phyloP scores from a whole-genome alignment of 257 asterid genomes.

The Gentiana dahurica region DNA sequence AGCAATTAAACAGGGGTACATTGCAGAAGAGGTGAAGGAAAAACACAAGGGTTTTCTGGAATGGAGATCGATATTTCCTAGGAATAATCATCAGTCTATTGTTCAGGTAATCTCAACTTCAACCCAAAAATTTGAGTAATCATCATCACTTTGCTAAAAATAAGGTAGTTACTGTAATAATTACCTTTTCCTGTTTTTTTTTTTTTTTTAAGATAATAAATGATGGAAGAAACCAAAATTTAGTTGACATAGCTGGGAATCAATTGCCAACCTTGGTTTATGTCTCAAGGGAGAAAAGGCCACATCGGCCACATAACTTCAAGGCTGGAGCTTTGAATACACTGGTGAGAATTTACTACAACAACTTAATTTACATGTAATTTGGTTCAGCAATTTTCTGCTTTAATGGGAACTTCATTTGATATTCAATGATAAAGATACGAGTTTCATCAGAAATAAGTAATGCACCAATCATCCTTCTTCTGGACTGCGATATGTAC shows the following conservation, averaged over 20 bases:
- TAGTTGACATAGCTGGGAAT: constrained; percentile 26
- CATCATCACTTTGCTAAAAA: too few species aligned
- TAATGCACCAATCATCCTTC: constrained; percentile 72
- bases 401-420: not conserved
- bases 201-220: constrained; percentile 25
- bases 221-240: constrained; percentile 24
- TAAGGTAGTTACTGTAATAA: not conserved
- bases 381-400: not conserved
- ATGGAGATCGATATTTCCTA: constrained; percentile 36
- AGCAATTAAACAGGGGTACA: constrained; percentile 20
- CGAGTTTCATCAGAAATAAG: constrained; percentile 69
- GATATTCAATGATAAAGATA: constrained; percentile 29
- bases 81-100: constrained; percentile 64
- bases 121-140: not conserved
- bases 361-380: not conserved
- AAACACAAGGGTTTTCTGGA: constrained; percentile 55
- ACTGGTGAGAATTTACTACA: constrained; percentile 18
- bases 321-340: constrained; percentile 70
- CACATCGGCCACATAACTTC: constrained; percentile 39
- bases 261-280: constrained; percentile 43
- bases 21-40: constrained; percentile 27
- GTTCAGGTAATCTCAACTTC: constrained; percentile 39
- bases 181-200: not conserved
- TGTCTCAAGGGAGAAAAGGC: constrained; percentile 44
- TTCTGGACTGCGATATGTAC: constrained; percentile 90